phyloP scores from a whole-genome alignment of 1,284 basidiomycete genomes.

The Puccinia coronata region DNA sequence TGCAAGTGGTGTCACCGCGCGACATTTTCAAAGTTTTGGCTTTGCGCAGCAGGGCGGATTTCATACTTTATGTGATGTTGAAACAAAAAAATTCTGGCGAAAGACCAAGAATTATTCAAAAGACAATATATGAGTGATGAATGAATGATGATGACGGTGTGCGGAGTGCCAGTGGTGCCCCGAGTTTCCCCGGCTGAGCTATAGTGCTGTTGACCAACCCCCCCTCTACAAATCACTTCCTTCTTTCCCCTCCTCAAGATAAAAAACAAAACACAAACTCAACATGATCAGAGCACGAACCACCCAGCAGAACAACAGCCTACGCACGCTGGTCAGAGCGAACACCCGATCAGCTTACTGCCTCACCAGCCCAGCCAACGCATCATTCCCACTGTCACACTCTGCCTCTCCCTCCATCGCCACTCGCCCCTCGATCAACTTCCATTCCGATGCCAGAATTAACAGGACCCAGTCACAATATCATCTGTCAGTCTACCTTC shows the following conservation, averaged over 20 bases:
- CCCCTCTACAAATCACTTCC: too few species aligned
- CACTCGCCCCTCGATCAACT: neutral
- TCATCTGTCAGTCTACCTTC: neutral
- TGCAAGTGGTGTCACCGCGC: too few species aligned
- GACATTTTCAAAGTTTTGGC: too few species aligned
- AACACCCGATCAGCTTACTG: neutral
- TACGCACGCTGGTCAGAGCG: neutral
- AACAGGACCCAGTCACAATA: neutral
- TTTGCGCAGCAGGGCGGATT: too few species aligned
- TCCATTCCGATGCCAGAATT: neutral
- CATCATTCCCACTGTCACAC: neutral
- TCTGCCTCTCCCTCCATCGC: neutral
- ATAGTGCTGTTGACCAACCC: too few species aligned
- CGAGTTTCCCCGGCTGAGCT: too few species aligned
- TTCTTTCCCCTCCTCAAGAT: neutral
- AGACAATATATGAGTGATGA: too few species aligned
- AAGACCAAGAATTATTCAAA: too few species aligned
- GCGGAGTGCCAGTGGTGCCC: too few species aligned
- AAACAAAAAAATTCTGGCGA: too few species aligned
- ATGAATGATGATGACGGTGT: too few species aligned
- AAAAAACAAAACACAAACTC: neutral
- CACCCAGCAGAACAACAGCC: neutral
- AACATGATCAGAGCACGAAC: constrained; percentile 5
- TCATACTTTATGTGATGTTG: too few species aligned
- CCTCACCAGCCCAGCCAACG: neutral